Percentiles rank a stretch among this genome's conserved stretches.
phyloP scores from a whole-genome alignment of 208 protist species.

The Endotrypanum monterogeii region DNA sequence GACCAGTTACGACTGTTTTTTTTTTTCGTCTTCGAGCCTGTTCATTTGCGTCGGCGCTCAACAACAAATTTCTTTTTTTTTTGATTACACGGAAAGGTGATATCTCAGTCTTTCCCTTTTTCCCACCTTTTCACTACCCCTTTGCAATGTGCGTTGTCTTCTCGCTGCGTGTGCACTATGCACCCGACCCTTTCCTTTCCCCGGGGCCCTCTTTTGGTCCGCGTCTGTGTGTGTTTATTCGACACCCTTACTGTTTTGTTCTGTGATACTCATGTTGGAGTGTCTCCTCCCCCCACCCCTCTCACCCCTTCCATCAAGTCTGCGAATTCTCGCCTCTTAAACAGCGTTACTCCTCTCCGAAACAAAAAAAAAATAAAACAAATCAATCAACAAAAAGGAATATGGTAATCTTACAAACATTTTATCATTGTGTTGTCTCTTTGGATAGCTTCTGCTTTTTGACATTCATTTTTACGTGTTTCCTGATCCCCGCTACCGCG shows the following conservation, averaged over 20 bases:
- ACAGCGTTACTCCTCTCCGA: not conserved
- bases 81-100: not conserved
- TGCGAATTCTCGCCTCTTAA: not conserved
- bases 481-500: not conserved
- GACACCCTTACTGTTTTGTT: not conserved
- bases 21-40: not conserved
- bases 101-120: not conserved
- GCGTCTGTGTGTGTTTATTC: not conserved
- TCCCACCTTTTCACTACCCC: not conserved
- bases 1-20: not conserved
- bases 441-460: no score
- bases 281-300: not conserved
- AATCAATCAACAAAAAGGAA: no score
- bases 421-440: no score
- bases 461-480: not conserved
- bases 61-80: no score
- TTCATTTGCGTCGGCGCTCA: not conserved
- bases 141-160: not conserved
- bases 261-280: not conserved
- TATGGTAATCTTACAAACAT: no score
- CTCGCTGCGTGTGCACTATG: not conserved
- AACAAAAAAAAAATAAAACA: no score
- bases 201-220: not conserved
- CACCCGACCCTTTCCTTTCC: not conserved
- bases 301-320: not conserved